A percentile compares a stretch with the other conserved stretches of the same genome.
These are phyloP conservation scores for Xylariaceae sp. DNA, from an alignment of 2,329 filamentous ascomycete species.

Conservation along the genomic window DNA sequence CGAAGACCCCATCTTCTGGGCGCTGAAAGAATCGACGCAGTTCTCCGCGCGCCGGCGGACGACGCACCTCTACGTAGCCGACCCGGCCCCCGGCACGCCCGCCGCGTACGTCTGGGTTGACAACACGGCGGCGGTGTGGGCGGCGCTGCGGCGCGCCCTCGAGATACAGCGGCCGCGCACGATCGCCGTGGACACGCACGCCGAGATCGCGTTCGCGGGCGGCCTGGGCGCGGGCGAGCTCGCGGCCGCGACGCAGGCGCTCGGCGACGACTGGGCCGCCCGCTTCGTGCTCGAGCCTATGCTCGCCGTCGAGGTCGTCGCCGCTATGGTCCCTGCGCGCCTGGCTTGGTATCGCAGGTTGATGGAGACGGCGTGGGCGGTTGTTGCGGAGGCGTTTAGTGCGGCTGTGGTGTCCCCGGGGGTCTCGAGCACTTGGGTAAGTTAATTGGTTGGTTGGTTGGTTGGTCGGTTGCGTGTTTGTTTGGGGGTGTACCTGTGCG, in stretches of 20 bases:
- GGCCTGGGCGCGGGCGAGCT: slow-evolving; percentile 54
- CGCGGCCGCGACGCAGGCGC: slow-evolving; percentile 36
- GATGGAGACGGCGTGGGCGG: slow-evolving; percentile 55
- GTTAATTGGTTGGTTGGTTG: no score
- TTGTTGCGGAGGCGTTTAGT: slow-evolving; percentile 51
- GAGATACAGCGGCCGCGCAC: slow-evolving; percentile 39
- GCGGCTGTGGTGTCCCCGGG: slow-evolving; percentile 46
- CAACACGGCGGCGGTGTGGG: slow-evolving; percentile 49
- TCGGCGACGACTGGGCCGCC: slow-evolving; percentile 44
- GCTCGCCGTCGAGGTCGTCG: slow-evolving; percentile 50
- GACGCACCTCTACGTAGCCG: slow-evolving; percentile 52
- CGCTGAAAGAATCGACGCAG: slow-evolving; percentile 47
- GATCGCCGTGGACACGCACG: slow-evolving; percentile 49
- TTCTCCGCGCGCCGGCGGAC: slow-evolving; percentile 55
- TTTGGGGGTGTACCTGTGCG: neutral
- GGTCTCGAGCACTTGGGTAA: slow-evolving; percentile 43
- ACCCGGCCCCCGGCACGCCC: slow-evolving; percentile 33
- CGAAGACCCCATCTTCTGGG: slow-evolving; percentile 56
- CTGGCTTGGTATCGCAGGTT: slow-evolving; percentile 48
- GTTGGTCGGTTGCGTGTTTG: no score
- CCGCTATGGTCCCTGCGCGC: slow-evolving; percentile 45
- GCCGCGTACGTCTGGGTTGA: slow-evolving; percentile 48
- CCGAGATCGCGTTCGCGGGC: slow-evolving; percentile 49
- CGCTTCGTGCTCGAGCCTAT: slow-evolving; percentile 47
- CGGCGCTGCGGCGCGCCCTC: slow-evolving; percentile 42